These are phyloP conservation scores for Furcasterigmium sp. DNA, from an alignment of 2,329 filamentous ascomycete genomes.

Conservation along the genomic window DNA sequence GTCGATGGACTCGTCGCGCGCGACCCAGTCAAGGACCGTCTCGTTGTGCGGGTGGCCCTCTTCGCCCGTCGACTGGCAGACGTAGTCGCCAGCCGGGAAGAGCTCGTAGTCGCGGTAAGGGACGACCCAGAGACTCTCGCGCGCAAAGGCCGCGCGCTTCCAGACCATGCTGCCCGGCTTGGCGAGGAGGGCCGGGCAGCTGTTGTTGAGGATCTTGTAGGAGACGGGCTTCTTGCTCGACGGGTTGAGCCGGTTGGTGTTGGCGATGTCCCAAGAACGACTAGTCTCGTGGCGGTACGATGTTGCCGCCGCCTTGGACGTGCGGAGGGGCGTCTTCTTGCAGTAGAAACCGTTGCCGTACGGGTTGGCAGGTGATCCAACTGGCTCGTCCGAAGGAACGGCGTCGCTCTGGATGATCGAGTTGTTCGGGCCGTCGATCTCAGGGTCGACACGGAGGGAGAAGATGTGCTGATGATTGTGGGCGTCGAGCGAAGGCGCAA, in stretches of 20 bases:
- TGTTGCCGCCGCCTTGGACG: slow-evolving; percentile 1
- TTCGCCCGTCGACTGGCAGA: slow-evolving; percentile 50
- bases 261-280: slow-evolving; percentile 10
- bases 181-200: slow-evolving; percentile 10
- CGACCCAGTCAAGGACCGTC: slow-evolving; percentile 35
- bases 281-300: slow-evolving; percentile 6
- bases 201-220: slow-evolving; percentile 10
- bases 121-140: slow-evolving; percentile 43
- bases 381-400: slow-evolving; percentile 5
- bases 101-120: slow-evolving; percentile 53
- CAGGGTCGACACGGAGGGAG: slow-evolving; percentile 59
- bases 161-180: slow-evolving; percentile 8
- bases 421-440: slow-evolving; percentile 51
- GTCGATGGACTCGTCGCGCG: slow-evolving; percentile 45
- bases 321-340: slow-evolving; percentile 7
- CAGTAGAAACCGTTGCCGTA: slow-evolving; percentile 10
- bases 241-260: slow-evolving; percentile 10
- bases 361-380: slow-evolving; percentile 5
- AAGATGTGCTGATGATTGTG: slow-evolving; percentile 74
- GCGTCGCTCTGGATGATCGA: slow-evolving; percentile 45
- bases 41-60: slow-evolving; percentile 31
- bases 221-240: slow-evolving; percentile 10
- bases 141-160: slow-evolving; percentile 7
- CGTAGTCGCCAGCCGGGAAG: slow-evolving; percentile 54
- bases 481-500: slow-evolving; percentile 45